phyloP scores from a whole-genome alignment of 2,329 filamentous ascomycete species.

The Byssochlamys sp. region DNA sequence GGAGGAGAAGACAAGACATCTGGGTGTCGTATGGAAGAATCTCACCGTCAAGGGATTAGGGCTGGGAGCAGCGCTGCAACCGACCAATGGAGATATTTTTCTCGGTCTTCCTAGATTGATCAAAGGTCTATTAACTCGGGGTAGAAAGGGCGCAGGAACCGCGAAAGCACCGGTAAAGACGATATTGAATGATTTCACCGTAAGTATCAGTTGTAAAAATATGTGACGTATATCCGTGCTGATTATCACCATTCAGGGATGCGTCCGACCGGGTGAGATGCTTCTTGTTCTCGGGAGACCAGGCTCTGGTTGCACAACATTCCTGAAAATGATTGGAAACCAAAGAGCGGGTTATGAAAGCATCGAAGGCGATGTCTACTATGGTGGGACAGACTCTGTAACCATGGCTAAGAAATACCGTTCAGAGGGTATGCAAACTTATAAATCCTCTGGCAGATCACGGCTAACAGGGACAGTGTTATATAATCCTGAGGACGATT shows the following conservation, averaged over 20 bases:
- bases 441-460: slow-evolving; percentile 8
- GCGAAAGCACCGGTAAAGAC: slow-evolving; percentile 49
- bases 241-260: slow-evolving; percentile 21
- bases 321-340: slow-evolving; percentile 72
- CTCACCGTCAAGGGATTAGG: slow-evolving; percentile 63
- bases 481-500: slow-evolving; percentile 69
- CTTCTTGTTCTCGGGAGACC: slow-evolving; percentile 33
- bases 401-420: slow-evolving; percentile 42
- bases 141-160: slow-evolving; percentile 18
- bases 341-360: slow-evolving; percentile 51
- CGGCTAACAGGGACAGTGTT: slow-evolving; percentile 40
- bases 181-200: slow-evolving; percentile 55
- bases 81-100: slow-evolving; percentile 49
- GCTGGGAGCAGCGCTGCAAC: slow-evolving; percentile 53
- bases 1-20: slow-evolving; percentile 59
- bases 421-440: slow-evolving; percentile 26
- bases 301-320: slow-evolving; percentile 59
- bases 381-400: slow-evolving; percentile 47
- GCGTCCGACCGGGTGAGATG: slow-evolving; percentile 32
- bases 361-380: slow-evolving; percentile 46
- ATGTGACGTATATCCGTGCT: not conserved
- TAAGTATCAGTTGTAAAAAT: slow-evolving; percentile 7
- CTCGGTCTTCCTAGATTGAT: slow-evolving; percentile 40
- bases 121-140: slow-evolving; percentile 34
- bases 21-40: slow-evolving; percentile 60